Evolutionary conservation across 495 filamentous ascomycete genomes (phyloP).

Genomic region (Penicillium malachiteum): DNA sequence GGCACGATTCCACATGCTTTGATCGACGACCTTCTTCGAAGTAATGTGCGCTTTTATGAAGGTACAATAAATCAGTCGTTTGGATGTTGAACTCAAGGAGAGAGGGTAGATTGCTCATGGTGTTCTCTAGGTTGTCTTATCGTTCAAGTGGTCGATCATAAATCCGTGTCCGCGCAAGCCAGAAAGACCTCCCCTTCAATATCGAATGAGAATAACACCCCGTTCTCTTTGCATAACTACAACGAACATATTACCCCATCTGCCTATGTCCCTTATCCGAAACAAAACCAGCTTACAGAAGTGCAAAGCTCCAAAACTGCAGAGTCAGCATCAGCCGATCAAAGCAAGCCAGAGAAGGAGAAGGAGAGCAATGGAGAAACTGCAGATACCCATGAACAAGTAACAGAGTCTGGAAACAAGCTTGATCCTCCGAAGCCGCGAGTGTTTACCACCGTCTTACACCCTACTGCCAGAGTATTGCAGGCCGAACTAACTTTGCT

Average conservation of each 20-base stretch:
- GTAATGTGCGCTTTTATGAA: conserved; percentile 84
- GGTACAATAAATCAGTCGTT: conserved; percentile 41
- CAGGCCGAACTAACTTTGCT: conserved; percentile 74
- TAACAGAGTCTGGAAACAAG: conserved; percentile 50
- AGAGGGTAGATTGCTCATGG: not conserved
- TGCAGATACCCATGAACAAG: conserved; percentile 44
- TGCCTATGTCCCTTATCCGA: conserved; percentile 76
- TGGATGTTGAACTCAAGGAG: too few relatives aligned
- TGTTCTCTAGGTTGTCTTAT: conserved; percentile 71
- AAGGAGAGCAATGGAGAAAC: conserved; percentile 26
- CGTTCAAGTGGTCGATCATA: conserved; percentile 85
- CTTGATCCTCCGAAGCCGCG: conserved; percentile 54
- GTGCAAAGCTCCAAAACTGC: conserved; percentile 34
- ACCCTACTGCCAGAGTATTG: conserved; percentile 73
- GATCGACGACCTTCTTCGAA: conserved; percentile 64
- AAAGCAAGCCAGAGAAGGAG: conserved; percentile 19
- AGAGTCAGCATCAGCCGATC: conserved; percentile 6
- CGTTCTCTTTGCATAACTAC: conserved; percentile 88
- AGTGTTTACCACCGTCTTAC: conserved; percentile 76
- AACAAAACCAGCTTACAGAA: conserved; percentile 51
- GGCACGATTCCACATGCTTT: conserved; percentile 72
- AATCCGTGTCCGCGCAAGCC: conserved; percentile 58
- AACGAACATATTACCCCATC: conserved; percentile 86
- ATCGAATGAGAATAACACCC: conserved; percentile 61
- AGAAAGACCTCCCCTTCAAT: conserved; percentile 49